A percentile compares a stretch with the other conserved stretches of the same genome.
Evolutionary conservation across 768 basidiomycete genomes (phyloP).

Genomic region (Mrakia blollopis): DNA sequence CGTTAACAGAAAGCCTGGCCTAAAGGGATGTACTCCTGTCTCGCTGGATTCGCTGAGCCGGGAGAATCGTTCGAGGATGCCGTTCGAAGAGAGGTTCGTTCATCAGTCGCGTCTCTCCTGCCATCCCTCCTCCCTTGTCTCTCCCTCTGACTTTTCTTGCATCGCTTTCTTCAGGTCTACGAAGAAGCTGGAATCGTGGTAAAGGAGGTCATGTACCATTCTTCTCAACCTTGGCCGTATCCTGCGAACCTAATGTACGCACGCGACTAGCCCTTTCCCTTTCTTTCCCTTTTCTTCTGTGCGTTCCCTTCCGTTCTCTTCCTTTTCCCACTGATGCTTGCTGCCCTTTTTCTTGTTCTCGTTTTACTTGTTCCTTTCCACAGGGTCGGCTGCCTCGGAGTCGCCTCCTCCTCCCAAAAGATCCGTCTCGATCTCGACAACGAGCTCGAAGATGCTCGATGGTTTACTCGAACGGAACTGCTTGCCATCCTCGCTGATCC

Average conservation of each 20-base stretch:
- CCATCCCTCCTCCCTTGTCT: not conserved
- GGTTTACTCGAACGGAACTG: conserved; percentile 76
- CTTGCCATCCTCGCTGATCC: conserved; percentile 52
- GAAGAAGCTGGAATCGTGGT: conserved; percentile 92
- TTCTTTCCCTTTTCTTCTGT: not conserved
- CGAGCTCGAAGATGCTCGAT: conserved; percentile 88
- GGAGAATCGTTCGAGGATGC: conserved; percentile 93
- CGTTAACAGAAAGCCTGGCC: conserved; percentile 44
- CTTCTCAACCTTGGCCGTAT: conserved; percentile 60
- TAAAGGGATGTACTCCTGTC: conserved; percentile 68
- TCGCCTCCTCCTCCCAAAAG: conserved; percentile 55
- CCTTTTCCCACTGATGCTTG: not conserved
- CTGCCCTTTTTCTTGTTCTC: not conserved
- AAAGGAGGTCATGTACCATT: conserved; percentile 60
- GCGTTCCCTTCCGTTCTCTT: no score
- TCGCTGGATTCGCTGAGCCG: conserved; percentile 56
- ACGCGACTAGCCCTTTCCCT: not conserved
- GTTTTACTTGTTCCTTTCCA: not conserved
- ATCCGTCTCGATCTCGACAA: conserved; percentile 87
- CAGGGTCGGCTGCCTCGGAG: conserved; percentile 87
- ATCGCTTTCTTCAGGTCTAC: conserved; percentile 54
- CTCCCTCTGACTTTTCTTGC: not conserved
- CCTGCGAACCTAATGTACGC: conserved; percentile 61
- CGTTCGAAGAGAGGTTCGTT: conserved; percentile 66
- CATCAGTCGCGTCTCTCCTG: not conserved